phyloP scores from a whole-genome alignment of 345 rosid species.

The sweet orange (Citrus sinensis) region DVS_A1.0 CM039164.1:6504501-6505000 shows the following conservation, averaged over 20 bases:
- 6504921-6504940: constrained; percentile 98
- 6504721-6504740: constrained; percentile 98
- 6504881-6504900: constrained; percentile 84
- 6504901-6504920: constrained; percentile 86
- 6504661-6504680: constrained; percentile 98
- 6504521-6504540: constrained; percentile 89
- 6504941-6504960: constrained; percentile 86
- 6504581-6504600: constrained; percentile 94
- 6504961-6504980: constrained; percentile 92
- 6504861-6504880: constrained; percentile 78
- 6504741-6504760: constrained; percentile 94
- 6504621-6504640: constrained; percentile 98
- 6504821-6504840: constrained; percentile 90
- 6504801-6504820: constrained; percentile 96
- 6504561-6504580: constrained; percentile 99
- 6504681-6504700: constrained; percentile 95
- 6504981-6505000: constrained; percentile 89
- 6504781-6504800: constrained; percentile 96
- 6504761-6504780: constrained; percentile 98
- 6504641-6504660: constrained; percentile 99
- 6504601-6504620: constrained; percentile 96
- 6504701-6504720: constrained; percentile 97
- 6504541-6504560: constrained; percentile 99
- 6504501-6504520: constrained; percentile 99
- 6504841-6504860: constrained; percentile 74